Evolutionary conservation across 352 stramenopile genomes (phyloP), one percentile per base, ranked within the genome.

Genomic region (Hyaloperonospora brassicae): DNA sequence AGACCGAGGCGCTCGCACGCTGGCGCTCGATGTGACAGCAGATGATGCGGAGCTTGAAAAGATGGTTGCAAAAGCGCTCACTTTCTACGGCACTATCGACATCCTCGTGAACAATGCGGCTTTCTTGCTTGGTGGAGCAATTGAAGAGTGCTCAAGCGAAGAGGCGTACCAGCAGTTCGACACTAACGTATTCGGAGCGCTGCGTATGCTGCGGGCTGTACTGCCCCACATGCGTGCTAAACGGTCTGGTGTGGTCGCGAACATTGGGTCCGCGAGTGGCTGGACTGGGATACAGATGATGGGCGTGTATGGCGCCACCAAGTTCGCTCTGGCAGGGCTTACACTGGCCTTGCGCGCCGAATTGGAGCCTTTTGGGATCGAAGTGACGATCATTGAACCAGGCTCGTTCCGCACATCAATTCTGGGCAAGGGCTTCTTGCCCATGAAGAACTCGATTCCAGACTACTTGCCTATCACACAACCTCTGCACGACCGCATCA

Each of bases 21-120:
- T 83, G 30, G 47, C 61, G 21, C 47, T 83, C 35, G 72, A 83
- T 48, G 70, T 80, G 51, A 83, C 72, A 8, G 65, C 60, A n/a
- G 55, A 35, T 36, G 70, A 79, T 38, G 58, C 53, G 0, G 51
- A 62, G 22, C 17, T 79, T 39, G 42, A 58, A 8, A 58, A 69
- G 31, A 53, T 68, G 7, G 49, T 72, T 7, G 56, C 48, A n/a
- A 40, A 72, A 40, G 70, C 70, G 0, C 27, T 76, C 27, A 50
- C 41, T 7, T 52, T 75, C 42, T 74, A 76, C 55, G 72, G 70
- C 22, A 57, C 59, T 25, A 76, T 83, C 53, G 68, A 83, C 51
- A 67, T 80, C 44, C 52, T 83, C 17, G 68, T 83, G 13, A 79
- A 79, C 58, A 78, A 83, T 43, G 70, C 70, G 8, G 68, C 62